Evolutionary conservation across 768 basidiomycete species (phyloP).

Genomic region (Boletus vermiculosoides): DNA sequence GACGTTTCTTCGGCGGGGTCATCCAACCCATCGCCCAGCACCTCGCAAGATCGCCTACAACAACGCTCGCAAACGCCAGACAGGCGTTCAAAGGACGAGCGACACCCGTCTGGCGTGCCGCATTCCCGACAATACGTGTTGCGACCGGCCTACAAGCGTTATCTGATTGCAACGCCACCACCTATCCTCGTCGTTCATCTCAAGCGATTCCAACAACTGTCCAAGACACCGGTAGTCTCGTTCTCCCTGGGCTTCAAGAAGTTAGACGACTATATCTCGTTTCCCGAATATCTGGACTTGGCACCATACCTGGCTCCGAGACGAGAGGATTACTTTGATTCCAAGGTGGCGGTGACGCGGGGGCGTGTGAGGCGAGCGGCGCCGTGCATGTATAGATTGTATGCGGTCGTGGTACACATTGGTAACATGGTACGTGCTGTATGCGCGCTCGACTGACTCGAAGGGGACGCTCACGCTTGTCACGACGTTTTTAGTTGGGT

Average conservation of each 20-base stretch:
- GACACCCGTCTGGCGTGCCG: slow-evolving; percentile 37
- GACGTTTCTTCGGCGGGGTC: slow-evolving; percentile 36
- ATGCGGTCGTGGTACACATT: slow-evolving; percentile 83
- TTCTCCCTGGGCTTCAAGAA: slow-evolving; percentile 80
- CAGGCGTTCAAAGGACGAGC: slow-evolving; percentile 28
- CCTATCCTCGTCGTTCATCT: slow-evolving; percentile 90
- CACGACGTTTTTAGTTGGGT: slow-evolving; percentile 53
- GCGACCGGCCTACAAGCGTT: slow-evolving; percentile 90
- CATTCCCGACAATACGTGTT: slow-evolving; percentile 63
- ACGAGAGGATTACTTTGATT: slow-evolving; percentile 66
- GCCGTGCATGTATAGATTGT: slow-evolving; percentile 64
- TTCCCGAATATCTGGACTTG: slow-evolving; percentile 84
- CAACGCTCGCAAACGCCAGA: slow-evolving; percentile 20
- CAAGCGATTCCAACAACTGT: slow-evolving; percentile 90
- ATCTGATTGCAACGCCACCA: slow-evolving; percentile 82
- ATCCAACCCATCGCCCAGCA: slow-evolving; percentile 30
- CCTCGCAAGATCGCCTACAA: slow-evolving; percentile 30
- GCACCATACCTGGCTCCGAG: slow-evolving; percentile 83
- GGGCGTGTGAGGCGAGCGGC: slow-evolving; percentile 27
- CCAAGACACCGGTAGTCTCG: slow-evolving; percentile 58
- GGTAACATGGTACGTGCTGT: slow-evolving; percentile 71
- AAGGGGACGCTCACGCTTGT: slow-evolving; percentile 1
- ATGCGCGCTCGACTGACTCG: background rate
- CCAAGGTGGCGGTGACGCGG: slow-evolving; percentile 25
- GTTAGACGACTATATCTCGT: slow-evolving; percentile 87